Conservation (phyloP, 176 grass and related monocot genomes). For the Carex scoparia region DNA sequence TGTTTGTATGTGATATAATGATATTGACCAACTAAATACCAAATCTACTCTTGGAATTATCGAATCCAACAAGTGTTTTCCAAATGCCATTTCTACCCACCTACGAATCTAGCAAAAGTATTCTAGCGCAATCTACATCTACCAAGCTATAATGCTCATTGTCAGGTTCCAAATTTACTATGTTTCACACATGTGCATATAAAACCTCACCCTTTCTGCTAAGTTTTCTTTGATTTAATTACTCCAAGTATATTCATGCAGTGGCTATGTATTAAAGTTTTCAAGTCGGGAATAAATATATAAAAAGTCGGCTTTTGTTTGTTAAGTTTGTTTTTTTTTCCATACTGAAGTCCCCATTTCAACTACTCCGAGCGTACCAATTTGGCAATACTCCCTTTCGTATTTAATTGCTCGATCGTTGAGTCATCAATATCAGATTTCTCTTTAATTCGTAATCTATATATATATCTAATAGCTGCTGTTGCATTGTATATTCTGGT, state of each 20-base stretch:
- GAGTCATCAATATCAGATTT: not conserved
- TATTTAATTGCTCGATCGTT: not conserved
- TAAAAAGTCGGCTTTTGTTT: not conserved
- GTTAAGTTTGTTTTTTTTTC: not conserved
- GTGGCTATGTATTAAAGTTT: not conserved
- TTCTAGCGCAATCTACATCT: not conserved
- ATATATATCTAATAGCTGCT: not conserved
- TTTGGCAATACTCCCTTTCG: not conserved
- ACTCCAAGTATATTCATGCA: not conserved
- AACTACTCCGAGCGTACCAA: not conserved
- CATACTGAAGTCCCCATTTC: not conserved
- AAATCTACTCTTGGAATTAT: not conserved
- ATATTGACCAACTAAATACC: constrained; percentile 3
- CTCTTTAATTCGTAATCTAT: constrained; percentile 14
- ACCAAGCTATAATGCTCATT: not conserved
- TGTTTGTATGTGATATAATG: not conserved
- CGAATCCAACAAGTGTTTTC: not conserved
- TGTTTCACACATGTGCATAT: not conserved
- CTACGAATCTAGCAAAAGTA: not conserved
- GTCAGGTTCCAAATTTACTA: not conserved
- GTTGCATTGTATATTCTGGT: not conserved
- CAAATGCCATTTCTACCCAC: not conserved
- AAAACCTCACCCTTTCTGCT: not conserved
- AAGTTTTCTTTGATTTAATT: not conserved
- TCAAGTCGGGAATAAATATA: not conserved